phyloP scores from a whole-genome alignment of 2,329 filamentous ascomycete genomes.

The Pestalotiopsis sp. region DNA sequence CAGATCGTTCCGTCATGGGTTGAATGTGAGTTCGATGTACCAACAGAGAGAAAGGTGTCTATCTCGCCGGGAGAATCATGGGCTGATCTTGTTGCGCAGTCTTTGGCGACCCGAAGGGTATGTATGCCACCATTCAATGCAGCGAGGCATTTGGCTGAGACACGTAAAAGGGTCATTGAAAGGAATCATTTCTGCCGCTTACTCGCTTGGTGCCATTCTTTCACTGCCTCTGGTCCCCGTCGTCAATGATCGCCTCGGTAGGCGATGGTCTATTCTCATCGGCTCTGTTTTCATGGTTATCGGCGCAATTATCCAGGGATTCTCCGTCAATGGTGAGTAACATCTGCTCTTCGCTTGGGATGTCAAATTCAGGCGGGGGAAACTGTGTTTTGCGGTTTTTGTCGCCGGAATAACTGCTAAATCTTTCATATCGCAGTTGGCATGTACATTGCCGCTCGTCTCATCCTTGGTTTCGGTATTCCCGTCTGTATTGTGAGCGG shows the following conservation, averaged over 20 bases:
- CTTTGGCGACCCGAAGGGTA: slow-evolving; percentile 16
- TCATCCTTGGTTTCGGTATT: slow-evolving; percentile 63
- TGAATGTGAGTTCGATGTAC: slow-evolving; percentile 30
- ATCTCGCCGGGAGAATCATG: neutral
- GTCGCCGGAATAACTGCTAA: neutral
- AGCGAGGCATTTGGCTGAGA: neutral
- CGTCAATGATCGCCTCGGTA: slow-evolving; percentile 56
- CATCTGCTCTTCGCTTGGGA: too few species aligned
- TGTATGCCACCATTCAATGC: slow-evolving; percentile 40
- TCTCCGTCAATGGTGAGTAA: slow-evolving; percentile 30
- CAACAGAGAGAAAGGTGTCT: neutral
- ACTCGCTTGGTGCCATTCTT: slow-evolving; percentile 61
- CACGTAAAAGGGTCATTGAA: slow-evolving; percentile 42
- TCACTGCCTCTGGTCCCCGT: slow-evolving; percentile 60
- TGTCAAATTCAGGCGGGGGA: neutral
- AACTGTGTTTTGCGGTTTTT: too few species aligned
- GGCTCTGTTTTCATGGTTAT: slow-evolving; percentile 57
- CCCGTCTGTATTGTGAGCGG: slow-evolving; percentile 61
- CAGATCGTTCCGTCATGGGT: slow-evolving; percentile 41
- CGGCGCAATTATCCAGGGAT: slow-evolving; percentile 57
- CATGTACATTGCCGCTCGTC: slow-evolving; percentile 64
- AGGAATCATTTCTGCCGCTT: slow-evolving; percentile 61
- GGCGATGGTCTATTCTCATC: slow-evolving; percentile 59
- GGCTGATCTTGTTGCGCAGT: slow-evolving; percentile 23
- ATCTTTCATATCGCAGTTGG: slow-evolving; percentile 21